A percentile compares a stretch with the other conserved stretches of the same genome.
Conservation (phyloP, 2,329 filamentous ascomycete genomes). For the Claviceps arundinis region DNA sequence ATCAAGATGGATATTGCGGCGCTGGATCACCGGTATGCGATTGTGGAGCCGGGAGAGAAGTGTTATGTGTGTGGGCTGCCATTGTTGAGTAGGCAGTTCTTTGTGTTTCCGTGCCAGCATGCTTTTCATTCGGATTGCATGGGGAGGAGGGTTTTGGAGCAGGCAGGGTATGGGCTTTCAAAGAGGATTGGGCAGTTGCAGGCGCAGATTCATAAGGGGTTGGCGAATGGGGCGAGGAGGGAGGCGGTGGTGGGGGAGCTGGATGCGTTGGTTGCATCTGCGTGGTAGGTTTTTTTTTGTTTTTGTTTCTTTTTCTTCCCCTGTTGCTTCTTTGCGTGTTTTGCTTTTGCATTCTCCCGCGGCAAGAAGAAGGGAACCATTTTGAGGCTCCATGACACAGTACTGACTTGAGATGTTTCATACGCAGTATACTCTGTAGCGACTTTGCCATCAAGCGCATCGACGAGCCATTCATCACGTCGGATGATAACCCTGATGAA, state of each 20-base stretch:
- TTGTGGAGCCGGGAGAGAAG: conserved; percentile 90
- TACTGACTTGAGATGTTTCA: no score
- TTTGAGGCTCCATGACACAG: no score
- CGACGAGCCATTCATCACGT: conserved; percentile 77
- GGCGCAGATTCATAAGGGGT: conserved; percentile 64
- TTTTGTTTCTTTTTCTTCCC: background rate
- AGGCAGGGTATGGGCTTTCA: conserved; percentile 61
- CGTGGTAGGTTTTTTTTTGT: conserved; percentile 52
- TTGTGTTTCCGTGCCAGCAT: conserved; percentile 97
- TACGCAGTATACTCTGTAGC: conserved; percentile 70
- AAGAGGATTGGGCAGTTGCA: conserved; percentile 78
- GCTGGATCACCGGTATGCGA: conserved; percentile 80
- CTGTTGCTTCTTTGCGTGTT: background rate
- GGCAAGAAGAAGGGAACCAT: no score
- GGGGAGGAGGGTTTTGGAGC: conserved; percentile 71
- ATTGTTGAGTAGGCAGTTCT: conserved; percentile 82
- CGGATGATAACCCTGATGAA: conserved; percentile 60
- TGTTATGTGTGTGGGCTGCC: conserved; percentile 84
- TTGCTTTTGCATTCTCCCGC: background rate
- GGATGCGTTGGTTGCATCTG: conserved; percentile 79
- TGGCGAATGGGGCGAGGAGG: conserved; percentile 55
- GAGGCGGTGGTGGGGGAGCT: conserved; percentile 79
- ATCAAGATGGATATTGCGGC: conserved; percentile 83
- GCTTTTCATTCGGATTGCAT: conserved; percentile 94
- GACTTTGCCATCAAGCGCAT: conserved; percentile 91